Evolutionary conservation across 257 asterid species (phyloP).

Genomic region (Penstemon davidsonii): DNA sequence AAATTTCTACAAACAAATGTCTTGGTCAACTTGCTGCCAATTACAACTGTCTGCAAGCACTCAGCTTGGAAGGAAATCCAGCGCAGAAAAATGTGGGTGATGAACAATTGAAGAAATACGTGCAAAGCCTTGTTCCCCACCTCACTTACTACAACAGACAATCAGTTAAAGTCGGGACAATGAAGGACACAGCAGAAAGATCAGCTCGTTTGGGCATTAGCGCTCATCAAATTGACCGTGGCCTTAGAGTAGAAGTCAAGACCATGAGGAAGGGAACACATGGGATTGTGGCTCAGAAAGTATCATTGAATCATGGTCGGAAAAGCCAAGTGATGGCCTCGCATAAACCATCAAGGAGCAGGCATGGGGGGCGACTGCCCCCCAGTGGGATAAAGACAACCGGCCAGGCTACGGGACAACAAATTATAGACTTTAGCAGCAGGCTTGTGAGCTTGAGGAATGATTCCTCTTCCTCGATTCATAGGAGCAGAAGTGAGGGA

Average conservation of each 20-base stretch:
- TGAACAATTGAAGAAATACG: conserved; percentile 73
- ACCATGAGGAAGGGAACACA: conserved; percentile 52
- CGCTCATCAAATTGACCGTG: conserved; percentile 59
- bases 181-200: conserved; percentile 71
- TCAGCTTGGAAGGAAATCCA: conserved; percentile 92
- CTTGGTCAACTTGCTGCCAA: conserved; percentile 98
- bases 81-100: conserved; percentile 95
- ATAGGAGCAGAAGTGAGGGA: conserved; percentile 83
- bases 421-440: conserved; percentile 37
- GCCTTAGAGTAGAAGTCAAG: conserved; percentile 52
- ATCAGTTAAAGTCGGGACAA: conserved; percentile 59
- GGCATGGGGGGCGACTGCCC: conserved; percentile 53
- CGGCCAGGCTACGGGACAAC: conserved; percentile 28
- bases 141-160: conserved; percentile 76
- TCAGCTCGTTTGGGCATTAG: conserved; percentile 59
- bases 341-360: conserved; percentile 46
- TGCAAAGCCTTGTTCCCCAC: conserved; percentile 80
- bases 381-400: conserved; percentile 56
- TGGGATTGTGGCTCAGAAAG: conserved; percentile 51
- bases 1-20: conserved; percentile 83
- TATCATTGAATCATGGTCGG: conserved; percentile 56
- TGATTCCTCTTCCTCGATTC: conserved; percentile 52
- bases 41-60: conserved; percentile 82
- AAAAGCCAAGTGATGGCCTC: conserved; percentile 52
- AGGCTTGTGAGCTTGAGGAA: conserved; percentile 43